Evolutionary conservation across 805 yeast genomes (phyloP).

Genomic region (Metschnikowia chrysomelidarum): DNA sequence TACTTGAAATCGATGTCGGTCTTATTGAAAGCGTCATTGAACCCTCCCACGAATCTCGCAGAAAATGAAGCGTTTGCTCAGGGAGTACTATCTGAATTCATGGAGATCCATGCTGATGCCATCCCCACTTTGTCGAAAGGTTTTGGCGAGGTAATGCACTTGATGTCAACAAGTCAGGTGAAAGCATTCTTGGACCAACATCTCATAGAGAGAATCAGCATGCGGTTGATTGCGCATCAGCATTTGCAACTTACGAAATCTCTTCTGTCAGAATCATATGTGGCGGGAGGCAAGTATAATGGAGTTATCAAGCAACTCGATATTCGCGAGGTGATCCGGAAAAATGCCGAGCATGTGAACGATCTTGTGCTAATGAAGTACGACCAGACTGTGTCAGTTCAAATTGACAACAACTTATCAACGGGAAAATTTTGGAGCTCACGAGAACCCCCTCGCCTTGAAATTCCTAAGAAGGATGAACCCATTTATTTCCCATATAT

Average conservation of each 20-base stretch:
- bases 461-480: conserved; percentile 16
- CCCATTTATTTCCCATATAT: conserved; percentile 75
- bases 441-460: conserved; percentile 18
- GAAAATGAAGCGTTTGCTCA: conserved; percentile 55
- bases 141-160: conserved; percentile 59
- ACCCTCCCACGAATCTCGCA: conserved; percentile 43
- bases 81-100: conserved; percentile 51
- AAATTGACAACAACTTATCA: conserved; percentile 45
- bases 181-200: conserved; percentile 70
- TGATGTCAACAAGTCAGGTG: conserved; percentile 47
- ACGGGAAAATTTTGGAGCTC: conserved; percentile 29
- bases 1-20: conserved; percentile 66
- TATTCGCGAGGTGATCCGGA: conserved; percentile 59
- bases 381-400: conserved; percentile 65
- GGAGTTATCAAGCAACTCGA: conserved; percentile 63
- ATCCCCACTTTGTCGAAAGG: conserved; percentile 81
- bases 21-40: conserved; percentile 32
- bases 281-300: conserved; percentile 53
- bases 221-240: conserved; percentile 84
- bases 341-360: conserved; percentile 71
- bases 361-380: conserved; percentile 83
- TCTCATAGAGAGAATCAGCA: conserved; percentile 77
- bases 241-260: conserved; percentile 61
- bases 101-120: conserved; percentile 81
- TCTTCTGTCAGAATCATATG: conserved; percentile 40